These are phyloP conservation scores for Sordariomycetes sp. DNA, from an alignment of 2,329 filamentous ascomycete genomes.

Conservation along the genomic window DNA sequence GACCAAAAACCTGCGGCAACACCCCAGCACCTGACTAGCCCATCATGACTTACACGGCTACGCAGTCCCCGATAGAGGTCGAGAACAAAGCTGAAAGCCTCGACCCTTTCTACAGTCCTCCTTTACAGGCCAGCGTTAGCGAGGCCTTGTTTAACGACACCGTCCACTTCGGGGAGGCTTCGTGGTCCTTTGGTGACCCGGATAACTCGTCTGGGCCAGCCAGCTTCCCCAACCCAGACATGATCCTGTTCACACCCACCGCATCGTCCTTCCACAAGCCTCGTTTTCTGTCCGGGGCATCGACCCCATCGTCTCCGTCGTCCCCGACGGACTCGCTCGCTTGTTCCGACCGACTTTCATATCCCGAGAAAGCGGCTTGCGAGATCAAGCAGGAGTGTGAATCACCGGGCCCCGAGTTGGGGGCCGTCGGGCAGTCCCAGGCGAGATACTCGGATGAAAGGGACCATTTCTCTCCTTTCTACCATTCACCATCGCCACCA, in stretches of 20 bases:
- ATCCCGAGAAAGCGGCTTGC: not conserved
- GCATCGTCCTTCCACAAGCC: not conserved
- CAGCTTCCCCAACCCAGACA: not conserved
- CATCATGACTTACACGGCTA: slow-evolving; percentile 1
- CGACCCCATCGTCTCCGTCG: not conserved
- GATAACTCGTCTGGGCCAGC: not conserved
- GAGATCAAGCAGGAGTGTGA: not conserved
- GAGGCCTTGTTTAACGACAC: not conserved
- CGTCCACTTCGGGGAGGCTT: not conserved
- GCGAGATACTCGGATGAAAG: not conserved
- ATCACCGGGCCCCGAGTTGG: not conserved
- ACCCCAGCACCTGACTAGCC: not conserved
- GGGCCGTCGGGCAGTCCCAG: not conserved
- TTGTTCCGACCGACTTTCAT: not conserved
- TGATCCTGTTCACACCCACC: not conserved
- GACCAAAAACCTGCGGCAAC: not conserved
- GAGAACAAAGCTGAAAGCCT: not conserved
- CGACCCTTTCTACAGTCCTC: not conserved
- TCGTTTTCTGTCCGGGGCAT: not conserved
- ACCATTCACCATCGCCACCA: not conserved
- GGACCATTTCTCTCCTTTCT: not conserved
- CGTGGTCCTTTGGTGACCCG: not conserved
- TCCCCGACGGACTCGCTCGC: not conserved
- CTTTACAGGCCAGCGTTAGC: not conserved
- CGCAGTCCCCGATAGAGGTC: not conserved